Percentiles rank a stretch among this genome's conserved stretches.
Conservation (phyloP, 2,329 filamentous ascomycete genomes). For the Colletotrichum sp. region DNA sequence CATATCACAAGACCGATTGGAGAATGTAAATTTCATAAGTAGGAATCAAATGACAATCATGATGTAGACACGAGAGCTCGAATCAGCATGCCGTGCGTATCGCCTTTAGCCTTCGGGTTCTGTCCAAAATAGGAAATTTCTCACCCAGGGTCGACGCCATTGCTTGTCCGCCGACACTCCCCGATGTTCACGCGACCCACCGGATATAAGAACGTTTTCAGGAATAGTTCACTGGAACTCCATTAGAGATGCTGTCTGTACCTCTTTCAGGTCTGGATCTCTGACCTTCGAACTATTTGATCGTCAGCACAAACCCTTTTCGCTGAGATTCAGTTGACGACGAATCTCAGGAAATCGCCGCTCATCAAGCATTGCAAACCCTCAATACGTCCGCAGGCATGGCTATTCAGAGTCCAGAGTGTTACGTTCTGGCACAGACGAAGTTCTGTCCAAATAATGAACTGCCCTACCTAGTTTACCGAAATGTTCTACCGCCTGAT, state of each 20-base stretch:
- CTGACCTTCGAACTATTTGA: accelerated
- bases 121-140: background rate
- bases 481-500: background rate
- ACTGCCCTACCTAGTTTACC: background rate
- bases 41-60: background rate
- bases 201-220: background rate
- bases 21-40: accelerated
- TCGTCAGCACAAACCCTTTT: accelerated
- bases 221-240: background rate
- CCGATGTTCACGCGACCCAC: background rate
- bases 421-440: background rate
- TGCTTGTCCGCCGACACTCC: background rate
- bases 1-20: background rate
- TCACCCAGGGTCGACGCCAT: background rate
- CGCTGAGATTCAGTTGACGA: background rate
- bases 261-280: accelerated
- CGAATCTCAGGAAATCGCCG: background rate
- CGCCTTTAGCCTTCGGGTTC: accelerated
- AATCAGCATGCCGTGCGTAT: background rate
- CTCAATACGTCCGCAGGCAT: background rate
- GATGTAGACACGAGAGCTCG: background rate
- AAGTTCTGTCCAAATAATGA: background rate
- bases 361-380: background rate
- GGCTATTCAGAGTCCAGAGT: background rate
- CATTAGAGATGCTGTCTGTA: background rate